Conservation (phyloP, 1,284 basidiomycete species). For the Heterobasidion occidentale region DNA sequence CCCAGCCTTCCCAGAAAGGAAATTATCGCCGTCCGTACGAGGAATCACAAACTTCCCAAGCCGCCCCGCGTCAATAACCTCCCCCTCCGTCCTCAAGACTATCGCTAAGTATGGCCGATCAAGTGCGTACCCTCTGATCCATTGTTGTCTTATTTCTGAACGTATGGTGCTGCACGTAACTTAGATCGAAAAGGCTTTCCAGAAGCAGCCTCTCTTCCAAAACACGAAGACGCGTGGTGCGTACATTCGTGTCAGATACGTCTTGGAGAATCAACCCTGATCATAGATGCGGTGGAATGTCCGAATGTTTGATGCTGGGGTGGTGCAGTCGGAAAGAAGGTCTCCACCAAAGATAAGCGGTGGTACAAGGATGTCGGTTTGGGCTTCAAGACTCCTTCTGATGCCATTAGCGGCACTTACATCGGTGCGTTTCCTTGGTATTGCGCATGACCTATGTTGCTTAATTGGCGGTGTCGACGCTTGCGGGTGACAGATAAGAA, state of each 20-base stretch:
- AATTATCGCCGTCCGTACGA: constrained; percentile 1
- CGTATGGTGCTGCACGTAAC: background rate
- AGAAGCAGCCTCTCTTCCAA: constrained; percentile 98
- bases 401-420: constrained; percentile 96
- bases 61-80: background rate
- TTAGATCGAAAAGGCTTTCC: constrained; percentile 90
- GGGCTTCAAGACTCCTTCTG: constrained; percentile 94
- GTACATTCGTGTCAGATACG: constrained; percentile 25
- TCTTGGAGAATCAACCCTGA: background rate
- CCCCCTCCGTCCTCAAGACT: constrained; percentile 21
- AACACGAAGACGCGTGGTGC: constrained; percentile 91
- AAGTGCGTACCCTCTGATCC: constrained; percentile 33
- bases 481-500: constrained; percentile 81
- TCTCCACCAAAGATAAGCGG: constrained; percentile 90
- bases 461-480: background rate
- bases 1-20: constrained; percentile 13
- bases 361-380: constrained; percentile 99
- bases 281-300: background rate
- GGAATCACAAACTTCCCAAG: background rate
- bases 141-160: background rate
- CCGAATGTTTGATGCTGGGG: constrained; percentile 7
- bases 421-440: constrained; percentile 58
- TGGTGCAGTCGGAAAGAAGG: constrained; percentile 73
- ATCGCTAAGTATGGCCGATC: constrained; percentile 48
- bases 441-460: background rate